Conservation (phyloP, 805 yeast genomes). For the Yarrowia deformans region DNA sequence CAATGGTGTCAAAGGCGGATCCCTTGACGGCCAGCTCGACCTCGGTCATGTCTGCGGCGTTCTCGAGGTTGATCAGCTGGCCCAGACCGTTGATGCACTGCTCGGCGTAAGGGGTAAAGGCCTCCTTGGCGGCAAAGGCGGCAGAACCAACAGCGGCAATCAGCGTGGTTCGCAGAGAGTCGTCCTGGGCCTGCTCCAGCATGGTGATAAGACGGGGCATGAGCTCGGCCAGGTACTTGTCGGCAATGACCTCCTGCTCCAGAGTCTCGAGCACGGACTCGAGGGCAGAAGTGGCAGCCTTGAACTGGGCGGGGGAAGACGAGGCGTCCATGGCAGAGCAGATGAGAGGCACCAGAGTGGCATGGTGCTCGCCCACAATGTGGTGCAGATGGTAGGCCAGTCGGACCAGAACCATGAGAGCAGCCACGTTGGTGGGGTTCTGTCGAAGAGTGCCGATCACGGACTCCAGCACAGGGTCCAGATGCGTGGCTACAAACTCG, state of each 20-base stretch:
- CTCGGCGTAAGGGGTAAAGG: slow-evolving; percentile 84
- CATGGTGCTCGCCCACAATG: slow-evolving; percentile 82
- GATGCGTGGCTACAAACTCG: slow-evolving; percentile 80
- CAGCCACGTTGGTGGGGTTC: slow-evolving; percentile 78
- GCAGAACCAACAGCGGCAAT: slow-evolving; percentile 97
- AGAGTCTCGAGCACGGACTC: slow-evolving; percentile 93
- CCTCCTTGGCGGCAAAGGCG: slow-evolving; percentile 91
- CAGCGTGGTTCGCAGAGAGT: slow-evolving; percentile 60
- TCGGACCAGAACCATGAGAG: slow-evolving; percentile 78
- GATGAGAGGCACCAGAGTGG: slow-evolving; percentile 80
- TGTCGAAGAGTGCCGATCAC: slow-evolving; percentile 81
- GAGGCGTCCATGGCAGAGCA: slow-evolving; percentile 88
- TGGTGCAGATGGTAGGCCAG: slow-evolving; percentile 87
- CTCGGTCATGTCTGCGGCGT: slow-evolving; percentile 78
- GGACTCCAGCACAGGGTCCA: slow-evolving; percentile 74
- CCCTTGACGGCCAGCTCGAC: slow-evolving; percentile 93
- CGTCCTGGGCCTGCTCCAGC: slow-evolving; percentile 73
- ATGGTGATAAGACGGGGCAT: slow-evolving; percentile 88
- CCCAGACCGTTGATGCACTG: slow-evolving; percentile 81
- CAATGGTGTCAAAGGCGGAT: slow-evolving; percentile 87
- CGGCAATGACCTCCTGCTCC: slow-evolving; percentile 81
- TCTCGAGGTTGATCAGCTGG: slow-evolving; percentile 62
- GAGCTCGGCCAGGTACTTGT: slow-evolving; percentile 80
- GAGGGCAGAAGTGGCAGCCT: slow-evolving; percentile 87
- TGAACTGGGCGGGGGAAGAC: slow-evolving; percentile 80